phyloP scores from a whole-genome alignment of 306 rosid species.

The Pyrus communis region DNA sequence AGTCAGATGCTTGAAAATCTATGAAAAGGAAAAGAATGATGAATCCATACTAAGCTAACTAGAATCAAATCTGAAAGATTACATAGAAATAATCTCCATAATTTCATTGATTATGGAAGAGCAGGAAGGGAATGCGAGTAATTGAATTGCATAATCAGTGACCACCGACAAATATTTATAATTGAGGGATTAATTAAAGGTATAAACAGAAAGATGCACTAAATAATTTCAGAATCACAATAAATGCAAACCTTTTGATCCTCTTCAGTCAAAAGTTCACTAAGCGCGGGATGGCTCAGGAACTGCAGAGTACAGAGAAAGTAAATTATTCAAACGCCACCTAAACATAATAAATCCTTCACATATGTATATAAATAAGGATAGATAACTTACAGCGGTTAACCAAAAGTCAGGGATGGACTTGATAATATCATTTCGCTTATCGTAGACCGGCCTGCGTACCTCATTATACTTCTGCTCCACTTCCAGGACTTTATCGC shows the following conservation, averaged over 20 bases:
- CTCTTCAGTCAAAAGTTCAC: slow-evolving; percentile 67
- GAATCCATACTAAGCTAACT: background rate
- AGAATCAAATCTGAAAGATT: background rate
- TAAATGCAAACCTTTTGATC: slow-evolving; percentile 66
- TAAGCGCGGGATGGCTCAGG: slow-evolving; percentile 69
- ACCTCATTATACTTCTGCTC: slow-evolving; percentile 87
- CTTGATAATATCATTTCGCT: slow-evolving; percentile 66
- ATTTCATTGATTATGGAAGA: background rate
- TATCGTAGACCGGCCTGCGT: slow-evolving; percentile 70
- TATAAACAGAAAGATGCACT: background rate
- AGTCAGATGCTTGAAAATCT: slow-evolving; percentile 77
- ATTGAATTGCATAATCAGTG: background rate
- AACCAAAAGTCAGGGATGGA: slow-evolving; percentile 91
- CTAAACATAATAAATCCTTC: background rate
- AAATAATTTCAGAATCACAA: background rate
- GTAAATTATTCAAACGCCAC: background rate
- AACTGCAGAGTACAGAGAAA: slow-evolving; percentile 34
- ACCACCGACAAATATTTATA: background rate
- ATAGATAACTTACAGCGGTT: slow-evolving; percentile 63
- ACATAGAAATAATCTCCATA: background rate
- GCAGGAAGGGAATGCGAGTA: background rate
- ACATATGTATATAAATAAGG: background rate
- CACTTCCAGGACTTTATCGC: slow-evolving; percentile 79
- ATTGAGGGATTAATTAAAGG: background rate
- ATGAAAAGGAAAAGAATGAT: slow-evolving; percentile 6